Evolutionary conservation across 352 stramenopile genomes (phyloP).

Genomic region (Pythium sp.): DNA sequence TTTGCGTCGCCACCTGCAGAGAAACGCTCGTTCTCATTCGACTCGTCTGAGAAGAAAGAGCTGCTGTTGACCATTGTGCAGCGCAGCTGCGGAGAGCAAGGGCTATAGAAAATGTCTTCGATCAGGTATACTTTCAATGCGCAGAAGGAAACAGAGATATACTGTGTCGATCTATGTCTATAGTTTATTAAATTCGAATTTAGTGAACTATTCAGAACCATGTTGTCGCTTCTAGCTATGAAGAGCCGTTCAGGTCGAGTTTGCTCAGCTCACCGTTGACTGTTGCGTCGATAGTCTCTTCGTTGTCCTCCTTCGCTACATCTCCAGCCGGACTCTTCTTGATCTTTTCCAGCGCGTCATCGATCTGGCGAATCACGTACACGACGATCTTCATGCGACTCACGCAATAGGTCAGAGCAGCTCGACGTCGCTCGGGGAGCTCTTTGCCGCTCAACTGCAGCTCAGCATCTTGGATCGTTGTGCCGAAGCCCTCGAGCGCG

Average conservation of each 20-base stretch:
- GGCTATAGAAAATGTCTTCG: background rate
- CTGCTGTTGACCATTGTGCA: constrained; percentile 42
- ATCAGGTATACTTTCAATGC: background rate
- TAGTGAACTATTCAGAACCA: background rate
- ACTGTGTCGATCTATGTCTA: constrained; percentile 1
- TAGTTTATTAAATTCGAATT: background rate
- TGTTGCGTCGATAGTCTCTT: background rate
- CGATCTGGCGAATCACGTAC: constrained; percentile 34
- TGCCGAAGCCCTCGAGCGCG: constrained; percentile 21
- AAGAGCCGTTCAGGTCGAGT: constrained; percentile 2
- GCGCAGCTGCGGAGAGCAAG: constrained; percentile 32
- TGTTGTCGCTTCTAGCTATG: background rate
- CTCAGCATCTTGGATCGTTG: constrained; percentile 25
- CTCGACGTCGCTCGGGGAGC: constrained; percentile 25
- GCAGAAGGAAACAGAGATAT: background rate
- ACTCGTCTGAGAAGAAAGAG: constrained; percentile 52
- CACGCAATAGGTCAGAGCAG: constrained; percentile 48
- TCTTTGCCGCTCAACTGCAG: constrained; percentile 18
- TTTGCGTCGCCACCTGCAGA: constrained; percentile 26
- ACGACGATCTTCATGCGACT: constrained; percentile 43
- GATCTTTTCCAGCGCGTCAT: constrained; percentile 26
- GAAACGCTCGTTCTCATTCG: constrained; percentile 66
- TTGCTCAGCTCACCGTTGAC: background rate
- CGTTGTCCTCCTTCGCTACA: background rate
- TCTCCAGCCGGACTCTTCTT: background rate